Conservation (phyloP, 2,329 filamentous ascomycete species). For the Orbilia ellipsospora region DNA sequence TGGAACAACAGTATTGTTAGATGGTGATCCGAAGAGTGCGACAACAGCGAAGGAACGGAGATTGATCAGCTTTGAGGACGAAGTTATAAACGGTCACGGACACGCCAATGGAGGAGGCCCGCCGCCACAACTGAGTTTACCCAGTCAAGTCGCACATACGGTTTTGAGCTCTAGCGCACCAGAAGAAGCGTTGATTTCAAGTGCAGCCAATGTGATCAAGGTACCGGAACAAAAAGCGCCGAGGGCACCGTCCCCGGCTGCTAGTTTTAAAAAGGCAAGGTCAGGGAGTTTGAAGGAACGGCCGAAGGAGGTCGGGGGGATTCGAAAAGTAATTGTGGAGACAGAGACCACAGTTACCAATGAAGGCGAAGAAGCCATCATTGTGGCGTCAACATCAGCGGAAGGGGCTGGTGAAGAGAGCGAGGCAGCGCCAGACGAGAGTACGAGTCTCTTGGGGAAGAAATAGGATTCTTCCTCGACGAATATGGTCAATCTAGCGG, state of each 20-base stretch:
- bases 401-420: background rate
- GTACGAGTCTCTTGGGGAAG: constrained; percentile 43
- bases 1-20: constrained; percentile 22
- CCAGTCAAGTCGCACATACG: constrained; percentile 17
- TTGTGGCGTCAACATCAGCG: background rate
- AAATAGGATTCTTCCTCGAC: constrained; percentile 45
- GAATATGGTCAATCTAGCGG: background rate
- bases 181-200: background rate
- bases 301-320: constrained; percentile 76
- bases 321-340: constrained; percentile 79
- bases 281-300: constrained; percentile 84
- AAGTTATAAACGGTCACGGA: background rate
- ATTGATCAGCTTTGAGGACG: constrained; percentile 35
- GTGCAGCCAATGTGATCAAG: constrained; percentile 46
- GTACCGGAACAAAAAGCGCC: constrained; percentile 59
- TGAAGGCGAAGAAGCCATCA: background rate
- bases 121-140: constrained; percentile 5
- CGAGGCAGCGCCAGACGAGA: constrained; percentile 36
- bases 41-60: constrained; percentile 19
- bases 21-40: constrained; percentile 9
- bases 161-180: constrained; percentile 25
- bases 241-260: constrained; percentile 64
- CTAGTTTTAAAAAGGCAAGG: constrained; percentile 65
- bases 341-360: constrained; percentile 62
- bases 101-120: background rate